These are phyloP conservation scores for Biancaea sappan DNA, from an alignment of 306 rosid species.

Conservation along the genomic window DNA sequence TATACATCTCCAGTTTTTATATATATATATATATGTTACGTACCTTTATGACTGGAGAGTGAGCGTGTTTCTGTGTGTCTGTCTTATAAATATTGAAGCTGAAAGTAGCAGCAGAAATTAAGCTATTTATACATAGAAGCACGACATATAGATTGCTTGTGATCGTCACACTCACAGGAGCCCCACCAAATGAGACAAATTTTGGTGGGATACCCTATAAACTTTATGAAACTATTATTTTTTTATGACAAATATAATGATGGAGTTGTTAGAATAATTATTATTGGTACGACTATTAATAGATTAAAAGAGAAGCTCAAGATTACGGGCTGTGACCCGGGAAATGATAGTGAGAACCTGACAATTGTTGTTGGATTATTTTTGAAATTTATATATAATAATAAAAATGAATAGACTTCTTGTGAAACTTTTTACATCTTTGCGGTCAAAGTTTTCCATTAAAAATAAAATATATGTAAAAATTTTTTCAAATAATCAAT, in stretches of 20 bases:
- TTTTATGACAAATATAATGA: neutral
- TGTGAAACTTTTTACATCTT: too few relatives aligned
- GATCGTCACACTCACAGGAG: neutral
- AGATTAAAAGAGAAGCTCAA: neutral
- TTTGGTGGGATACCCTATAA: slow-evolving; percentile 30
- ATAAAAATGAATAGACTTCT: too few relatives aligned
- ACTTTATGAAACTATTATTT: neutral
- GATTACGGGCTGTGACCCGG: too few relatives aligned
- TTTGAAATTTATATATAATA: too few relatives aligned
- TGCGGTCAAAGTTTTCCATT: too few relatives aligned
- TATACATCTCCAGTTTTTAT: neutral
- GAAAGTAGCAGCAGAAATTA: neutral
- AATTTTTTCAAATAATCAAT: too few relatives aligned
- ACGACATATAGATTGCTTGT: neutral
- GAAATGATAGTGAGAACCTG: too few relatives aligned
- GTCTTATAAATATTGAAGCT: too few relatives aligned
- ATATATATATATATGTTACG: neutral
- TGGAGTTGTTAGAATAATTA: neutral
- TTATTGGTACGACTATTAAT: neutral
- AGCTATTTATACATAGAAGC: neutral
- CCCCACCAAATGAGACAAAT: slow-evolving; percentile 19
- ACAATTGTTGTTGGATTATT: too few relatives aligned
- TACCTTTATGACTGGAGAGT: neutral
- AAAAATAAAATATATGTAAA: too few relatives aligned
- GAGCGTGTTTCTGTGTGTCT: too few relatives aligned